Base-by-base conservation (phyloP, 1,139 yeast species). In the Lodderomyces oxycetoniae region DNA sequence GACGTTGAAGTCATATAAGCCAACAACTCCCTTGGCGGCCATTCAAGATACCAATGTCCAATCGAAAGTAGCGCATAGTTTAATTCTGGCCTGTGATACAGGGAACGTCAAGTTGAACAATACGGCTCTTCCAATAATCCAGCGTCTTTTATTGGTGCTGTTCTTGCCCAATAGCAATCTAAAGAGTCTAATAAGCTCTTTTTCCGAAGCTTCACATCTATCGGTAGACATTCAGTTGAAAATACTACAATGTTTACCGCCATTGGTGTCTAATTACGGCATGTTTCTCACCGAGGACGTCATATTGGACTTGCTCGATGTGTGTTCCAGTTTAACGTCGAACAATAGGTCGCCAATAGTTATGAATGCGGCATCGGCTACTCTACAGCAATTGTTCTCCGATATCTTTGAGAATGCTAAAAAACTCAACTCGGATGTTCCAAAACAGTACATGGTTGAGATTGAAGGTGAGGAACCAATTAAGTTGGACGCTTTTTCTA, bases 281-380 rank as follows among this genome's bases (percentile, higher is more conserved):
- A 50, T 54, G 4, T 61, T 63, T 33, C 64, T 88, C 30, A 62
- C 65, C n/a, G 91, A 78, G 9, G 67, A 62, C 0, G 55, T 73
- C 22, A 64, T 88, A 28, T 64, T 78, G 5, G 74, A 73, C 37
- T 55, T 87, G n/a, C 59, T 89, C 27, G 63, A 64, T 14, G 75
- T 91, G 5, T 86, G 95, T 49, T 71, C 93, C 0, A 70, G 77
- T 26, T 66, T 91, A 34, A 88, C 86, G 34, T 64, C 77, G 6
- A 72, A 77, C 13, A 83, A 77, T 42, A 83, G 82, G 46, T 71
- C 80, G 4, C 77, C 84, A 0, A 84, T 85, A 42, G 95, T 91
- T 3, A 71, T 77, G n/a, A 89, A 88, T 47, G 85, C 97, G 0
- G 96, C 96, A 0, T 78, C 87, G 31, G 98, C 97, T 2, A 87